Evolutionary conservation across 2,329 filamentous ascomycete genomes (phyloP).

Genomic region (Scedosporium aurantiacum): DNA sequence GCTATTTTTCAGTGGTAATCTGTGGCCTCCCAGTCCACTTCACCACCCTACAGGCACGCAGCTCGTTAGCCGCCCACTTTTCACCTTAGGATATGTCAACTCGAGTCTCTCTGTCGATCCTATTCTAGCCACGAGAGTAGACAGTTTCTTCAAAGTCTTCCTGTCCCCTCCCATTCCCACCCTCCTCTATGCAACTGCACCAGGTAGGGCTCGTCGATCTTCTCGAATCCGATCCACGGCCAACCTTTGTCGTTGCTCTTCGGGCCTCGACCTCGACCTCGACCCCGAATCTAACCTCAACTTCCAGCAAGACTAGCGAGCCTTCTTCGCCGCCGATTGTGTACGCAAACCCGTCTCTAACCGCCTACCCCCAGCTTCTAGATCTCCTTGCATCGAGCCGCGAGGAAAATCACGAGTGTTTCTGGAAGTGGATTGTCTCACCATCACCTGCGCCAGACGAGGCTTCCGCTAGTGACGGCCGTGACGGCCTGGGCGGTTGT

Average conservation of each 20-base stretch:
- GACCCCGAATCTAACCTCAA: neutral
- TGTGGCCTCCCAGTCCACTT: neutral
- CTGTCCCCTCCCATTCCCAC: neutral
- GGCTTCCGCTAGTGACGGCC: neutral
- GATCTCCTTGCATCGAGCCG: conserved; percentile 6
- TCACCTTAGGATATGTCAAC: no score
- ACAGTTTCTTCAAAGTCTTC: neutral
- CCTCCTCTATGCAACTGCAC: conserved; percentile 10
- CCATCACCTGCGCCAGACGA: neutral
- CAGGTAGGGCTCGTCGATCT: conserved; percentile 25
- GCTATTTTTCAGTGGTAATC: neutral
- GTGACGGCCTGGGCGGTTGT: conserved; percentile 11
- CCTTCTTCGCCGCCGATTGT: conserved; percentile 12
- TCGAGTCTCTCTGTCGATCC: no score
- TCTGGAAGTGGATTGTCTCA: conserved; percentile 27
- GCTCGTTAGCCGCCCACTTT: no score
- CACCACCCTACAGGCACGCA: neutral
- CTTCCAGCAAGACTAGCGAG: conserved; percentile 7
- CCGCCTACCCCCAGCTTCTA: conserved; percentile 18
- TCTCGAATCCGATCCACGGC: conserved; percentile 28
- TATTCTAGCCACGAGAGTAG: neutral
- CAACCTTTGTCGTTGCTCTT: conserved; percentile 25
- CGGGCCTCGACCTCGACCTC: neutral
- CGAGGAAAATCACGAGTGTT: conserved; percentile 19
- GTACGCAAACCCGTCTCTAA: conserved; percentile 28